phyloP scores from a whole-genome alignment of 345 rosid species.

The Hevea brasiliensis region DNA sequence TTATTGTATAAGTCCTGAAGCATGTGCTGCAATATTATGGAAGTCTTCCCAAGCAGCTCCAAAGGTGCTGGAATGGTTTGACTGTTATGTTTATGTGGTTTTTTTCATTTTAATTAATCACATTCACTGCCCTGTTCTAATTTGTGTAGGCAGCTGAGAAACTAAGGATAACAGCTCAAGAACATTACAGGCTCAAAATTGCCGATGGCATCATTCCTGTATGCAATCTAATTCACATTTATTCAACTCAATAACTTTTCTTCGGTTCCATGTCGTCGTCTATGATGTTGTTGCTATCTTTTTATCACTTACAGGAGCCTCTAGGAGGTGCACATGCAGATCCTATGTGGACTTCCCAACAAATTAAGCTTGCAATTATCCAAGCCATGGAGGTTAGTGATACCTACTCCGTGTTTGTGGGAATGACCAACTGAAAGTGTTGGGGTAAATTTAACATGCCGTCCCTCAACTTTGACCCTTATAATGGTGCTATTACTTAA shows the following conservation, averaged over 20 bases:
- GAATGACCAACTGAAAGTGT: not conserved
- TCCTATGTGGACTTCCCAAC: constrained; percentile 27
- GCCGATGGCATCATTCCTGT: constrained; percentile 36
- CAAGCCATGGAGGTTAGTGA: constrained; percentile 22
- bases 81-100: not conserved
- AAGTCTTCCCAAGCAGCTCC: constrained; percentile 35
- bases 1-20: constrained; percentile 33
- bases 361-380: constrained; percentile 22
- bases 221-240: constrained; percentile 7
- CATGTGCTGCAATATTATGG: constrained; percentile 35
- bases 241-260: not conserved
- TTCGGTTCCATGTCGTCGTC: not conserved
- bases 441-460: not conserved
- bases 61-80: constrained; percentile 21
- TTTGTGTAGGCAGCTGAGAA: constrained; percentile 31
- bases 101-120: not conserved
- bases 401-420: not conserved
- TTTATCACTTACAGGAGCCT: constrained; percentile 13
- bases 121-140: not conserved
- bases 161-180: constrained; percentile 37
- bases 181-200: constrained; percentile 32
- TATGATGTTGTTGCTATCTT: not conserved
- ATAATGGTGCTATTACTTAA: no score
- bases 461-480: no score
- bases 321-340: constrained; percentile 28